phyloP scores from a whole-genome alignment of 371 early-diverging fungal species.

The Mortierella sp. region DNA sequence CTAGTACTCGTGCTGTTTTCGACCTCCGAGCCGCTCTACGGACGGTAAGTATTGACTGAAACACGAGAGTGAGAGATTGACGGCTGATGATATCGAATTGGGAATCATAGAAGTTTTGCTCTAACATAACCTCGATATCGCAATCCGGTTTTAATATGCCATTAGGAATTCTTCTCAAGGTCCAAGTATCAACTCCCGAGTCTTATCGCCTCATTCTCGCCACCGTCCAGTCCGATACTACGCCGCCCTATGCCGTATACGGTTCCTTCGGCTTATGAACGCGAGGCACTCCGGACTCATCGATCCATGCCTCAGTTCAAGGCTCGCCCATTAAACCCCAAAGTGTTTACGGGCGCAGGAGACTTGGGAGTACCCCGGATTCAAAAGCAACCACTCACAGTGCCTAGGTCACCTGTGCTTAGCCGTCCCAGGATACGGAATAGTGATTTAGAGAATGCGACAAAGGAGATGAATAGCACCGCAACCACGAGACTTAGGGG shows the following conservation, averaged over 20 bases:
- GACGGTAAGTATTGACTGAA: background rate
- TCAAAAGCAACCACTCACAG: constrained; percentile 29
- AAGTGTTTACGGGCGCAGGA: constrained; percentile 48
- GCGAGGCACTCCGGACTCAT: constrained; percentile 24
- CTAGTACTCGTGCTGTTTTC: background rate
- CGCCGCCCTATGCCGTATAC: constrained; percentile 33
- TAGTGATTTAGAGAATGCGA: background rate
- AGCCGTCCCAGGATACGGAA: constrained; percentile 12
- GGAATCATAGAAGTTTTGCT: background rate
- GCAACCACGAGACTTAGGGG: constrained; percentile 11
- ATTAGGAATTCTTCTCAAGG: constrained; percentile 34
- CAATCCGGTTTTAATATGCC: background rate
- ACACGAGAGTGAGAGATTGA: background rate
- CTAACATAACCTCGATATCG: background rate
- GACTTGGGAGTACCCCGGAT: constrained; percentile 45
- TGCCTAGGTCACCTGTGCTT: constrained; percentile 40
- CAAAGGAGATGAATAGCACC: background rate
- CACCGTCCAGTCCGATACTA: constrained; percentile 19
- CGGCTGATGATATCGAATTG: background rate
- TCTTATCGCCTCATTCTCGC: constrained; percentile 32
- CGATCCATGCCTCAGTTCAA: constrained; percentile 29
- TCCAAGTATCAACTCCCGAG: constrained; percentile 30
- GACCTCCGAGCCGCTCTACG: constrained; percentile 12
- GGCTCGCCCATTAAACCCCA: constrained; percentile 44
- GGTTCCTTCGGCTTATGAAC: constrained; percentile 28